Conservation (phyloP, 805 yeast species). For the Candida broadrunensis region DNA sequence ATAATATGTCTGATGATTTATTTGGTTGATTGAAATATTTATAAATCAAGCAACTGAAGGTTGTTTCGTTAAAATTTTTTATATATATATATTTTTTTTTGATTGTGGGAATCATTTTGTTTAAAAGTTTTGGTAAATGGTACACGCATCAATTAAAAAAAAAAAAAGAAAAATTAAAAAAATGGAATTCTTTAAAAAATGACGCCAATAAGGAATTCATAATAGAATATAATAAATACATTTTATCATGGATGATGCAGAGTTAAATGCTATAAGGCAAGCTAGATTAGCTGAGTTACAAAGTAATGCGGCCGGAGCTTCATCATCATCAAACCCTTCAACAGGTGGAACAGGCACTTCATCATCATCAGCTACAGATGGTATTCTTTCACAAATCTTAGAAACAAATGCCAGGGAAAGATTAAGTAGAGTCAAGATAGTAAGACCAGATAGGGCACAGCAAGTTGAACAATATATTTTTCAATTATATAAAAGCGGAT, state of each 20-base stretch:
- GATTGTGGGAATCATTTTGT: no score
- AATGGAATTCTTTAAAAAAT: no score
- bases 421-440: slow-evolving; percentile 79
- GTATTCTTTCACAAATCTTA: slow-evolving; percentile 62
- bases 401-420: slow-evolving; percentile 87
- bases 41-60: no score
- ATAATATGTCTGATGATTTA: no score
- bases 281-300: slow-evolving; percentile 90
- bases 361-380: neutral
- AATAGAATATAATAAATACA: no score
- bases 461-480: slow-evolving; percentile 81
- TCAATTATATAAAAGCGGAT: slow-evolving; percentile 73
- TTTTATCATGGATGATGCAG: slow-evolving; percentile 72
- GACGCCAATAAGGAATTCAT: no score
- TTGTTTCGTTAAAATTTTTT: no score
- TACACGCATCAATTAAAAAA: no score
- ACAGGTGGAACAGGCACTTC: neutral
- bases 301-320: slow-evolving; percentile 45
- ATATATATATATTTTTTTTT: no score
- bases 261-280: slow-evolving; percentile 83
- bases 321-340: slow-evolving; percentile 5
- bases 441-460: slow-evolving; percentile 85
- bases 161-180: no score
- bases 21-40: no score
- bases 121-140: no score